Conservation (phyloP, 2,329 filamentous ascomycete species). For the Tothia fuscella region DNA sequence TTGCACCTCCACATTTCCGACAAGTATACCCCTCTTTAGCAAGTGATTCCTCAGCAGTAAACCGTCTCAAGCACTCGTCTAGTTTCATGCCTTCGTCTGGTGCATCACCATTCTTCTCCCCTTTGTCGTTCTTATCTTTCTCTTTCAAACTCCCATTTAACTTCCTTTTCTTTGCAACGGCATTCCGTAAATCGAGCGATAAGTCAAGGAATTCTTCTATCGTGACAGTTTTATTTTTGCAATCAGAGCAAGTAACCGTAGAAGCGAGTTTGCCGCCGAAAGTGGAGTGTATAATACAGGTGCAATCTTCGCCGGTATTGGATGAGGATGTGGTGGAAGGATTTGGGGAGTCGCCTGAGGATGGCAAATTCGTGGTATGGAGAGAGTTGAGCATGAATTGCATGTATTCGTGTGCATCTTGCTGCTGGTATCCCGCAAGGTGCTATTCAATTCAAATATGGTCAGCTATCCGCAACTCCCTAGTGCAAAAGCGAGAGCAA, state of each 20-base stretch:
- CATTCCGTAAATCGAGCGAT: constrained; percentile 69
- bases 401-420: constrained; percentile 95
- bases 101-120: constrained; percentile 16
- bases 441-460: constrained; percentile 30
- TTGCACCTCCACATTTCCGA: constrained; percentile 46
- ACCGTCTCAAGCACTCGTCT: constrained; percentile 65
- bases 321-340: constrained; percentile 37
- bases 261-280: constrained; percentile 89
- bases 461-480: constrained; percentile 37
- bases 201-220: constrained; percentile 86
- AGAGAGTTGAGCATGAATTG: constrained; percentile 89
- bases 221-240: constrained; percentile 67
- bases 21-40: constrained; percentile 72
- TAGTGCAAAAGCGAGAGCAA: background rate
- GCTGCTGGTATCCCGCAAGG: constrained; percentile 77
- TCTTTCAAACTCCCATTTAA: constrained; percentile 26
- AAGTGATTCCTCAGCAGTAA: constrained; percentile 69
- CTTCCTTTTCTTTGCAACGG: constrained; percentile 52
- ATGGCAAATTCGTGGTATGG: constrained; percentile 33
- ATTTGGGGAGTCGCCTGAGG: constrained; percentile 17
- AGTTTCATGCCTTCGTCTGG: constrained; percentile 29
- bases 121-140: constrained; percentile 16
- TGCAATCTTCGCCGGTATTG: constrained; percentile 41
- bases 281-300: constrained; percentile 85
- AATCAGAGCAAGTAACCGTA: constrained; percentile 82